Evolutionary conservation across 2,329 filamentous ascomycete species (phyloP), one percentile per base, ranked within the genome.

Genomic region (Ambrosiella beaveri): DNA sequence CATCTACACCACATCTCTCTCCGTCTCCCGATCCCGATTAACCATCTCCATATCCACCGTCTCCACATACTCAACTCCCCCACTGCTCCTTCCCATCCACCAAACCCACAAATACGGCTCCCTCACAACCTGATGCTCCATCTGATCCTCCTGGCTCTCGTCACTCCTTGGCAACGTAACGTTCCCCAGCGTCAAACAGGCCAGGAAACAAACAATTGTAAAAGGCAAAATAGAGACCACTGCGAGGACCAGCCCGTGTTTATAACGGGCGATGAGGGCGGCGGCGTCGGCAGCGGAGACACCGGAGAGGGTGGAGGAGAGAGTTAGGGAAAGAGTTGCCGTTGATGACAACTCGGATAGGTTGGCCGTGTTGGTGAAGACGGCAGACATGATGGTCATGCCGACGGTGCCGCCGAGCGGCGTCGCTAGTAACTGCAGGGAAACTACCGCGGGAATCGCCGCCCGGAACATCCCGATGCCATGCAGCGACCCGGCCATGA

Each of bases 351-450:
- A 9, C 5, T 63, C 63, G 35, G 64, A 62, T 9, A 70, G 60
- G 1, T 66, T 68, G 5, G 67, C 67, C 3, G 66, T 69, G 61
- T 86, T 86, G 64, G 84, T 84, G 66, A 85, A 85, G 1, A 86
- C 81, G 7, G 77, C 75, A 12, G 80, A 76, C 82, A 86, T 85
- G 63, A 86, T 74, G 0, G 82, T 83, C 51, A 85, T 71, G 0
- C 77, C 77, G 2, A 86, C 67, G 0, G 81, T 84, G 11, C 83
- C 82, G 2, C 84, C 82, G 27, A 86, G 76, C 0, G 80, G 79
- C 13, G 78, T 60, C 1, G 80, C 74, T 57, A 86, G 78, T 0
- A 75, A 72, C 66, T 83, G 74, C 8, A 86, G 65, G 0, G 76
- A 79, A 58, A 82, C 75, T 2, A 84, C 77, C 0, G 76, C 71